Evolutionary conservation across 2,329 filamentous ascomycete species (phyloP).

Genomic region (Colletotrichum theobromicola): DNA sequence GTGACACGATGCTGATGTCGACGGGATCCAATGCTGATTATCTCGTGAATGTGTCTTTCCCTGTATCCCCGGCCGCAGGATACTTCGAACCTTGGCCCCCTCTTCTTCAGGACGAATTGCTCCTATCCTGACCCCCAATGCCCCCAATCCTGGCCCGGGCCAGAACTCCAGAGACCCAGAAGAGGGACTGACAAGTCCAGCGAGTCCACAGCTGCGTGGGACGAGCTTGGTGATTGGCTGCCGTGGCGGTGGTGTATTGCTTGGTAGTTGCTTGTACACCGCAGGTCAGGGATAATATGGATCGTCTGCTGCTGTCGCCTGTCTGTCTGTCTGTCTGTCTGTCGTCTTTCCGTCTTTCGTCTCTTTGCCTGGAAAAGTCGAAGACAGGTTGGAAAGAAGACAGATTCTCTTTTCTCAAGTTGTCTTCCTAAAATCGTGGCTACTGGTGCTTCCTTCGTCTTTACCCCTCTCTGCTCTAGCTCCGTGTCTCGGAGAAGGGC

Average conservation of each 20-base stretch:
- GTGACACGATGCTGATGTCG: background rate
- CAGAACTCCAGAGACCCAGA: slow-evolving; percentile 1
- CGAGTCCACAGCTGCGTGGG: background rate
- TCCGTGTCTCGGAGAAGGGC: background rate
- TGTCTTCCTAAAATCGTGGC: background rate
- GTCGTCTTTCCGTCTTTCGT: background rate
- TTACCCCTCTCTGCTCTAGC: background rate
- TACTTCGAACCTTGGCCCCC: background rate
- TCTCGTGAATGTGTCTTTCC: background rate
- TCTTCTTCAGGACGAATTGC: slow-evolving; percentile 14
- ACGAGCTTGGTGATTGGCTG: background rate
- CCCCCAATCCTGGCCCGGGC: background rate
- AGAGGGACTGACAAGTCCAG: background rate
- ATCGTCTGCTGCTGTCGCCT: background rate
- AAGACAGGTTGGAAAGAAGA: background rate
- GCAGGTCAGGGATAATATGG: background rate
- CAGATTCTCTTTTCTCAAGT: background rate
- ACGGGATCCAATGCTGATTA: too few relatives aligned
- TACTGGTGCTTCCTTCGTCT: background rate
- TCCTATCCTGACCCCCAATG: background rate
- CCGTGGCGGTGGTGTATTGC: background rate
- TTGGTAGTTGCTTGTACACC: slow-evolving; percentile 14
- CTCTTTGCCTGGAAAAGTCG: background rate
- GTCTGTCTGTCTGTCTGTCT: background rate
- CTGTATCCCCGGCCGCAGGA: background rate